These are phyloP conservation scores for Pachyrhizus erosus DNA, from an alignment of 306 rosid genomes.

Conservation along the genomic window DNA sequence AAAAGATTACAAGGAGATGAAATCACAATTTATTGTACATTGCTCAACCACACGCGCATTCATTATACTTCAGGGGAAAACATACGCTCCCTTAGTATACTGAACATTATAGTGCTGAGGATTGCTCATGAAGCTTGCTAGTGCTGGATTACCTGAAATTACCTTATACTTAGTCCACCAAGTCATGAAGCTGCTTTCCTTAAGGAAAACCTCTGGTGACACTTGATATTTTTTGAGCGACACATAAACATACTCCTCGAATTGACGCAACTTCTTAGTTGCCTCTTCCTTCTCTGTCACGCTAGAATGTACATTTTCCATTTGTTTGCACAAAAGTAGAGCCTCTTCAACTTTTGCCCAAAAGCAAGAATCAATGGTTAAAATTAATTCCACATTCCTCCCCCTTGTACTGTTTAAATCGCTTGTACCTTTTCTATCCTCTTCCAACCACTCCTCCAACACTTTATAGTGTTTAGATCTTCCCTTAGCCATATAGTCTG, in stretches of 20 bases:
- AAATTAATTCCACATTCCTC: conserved; percentile 42
- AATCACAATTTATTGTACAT: neutral
- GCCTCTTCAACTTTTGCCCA: conserved; percentile 86
- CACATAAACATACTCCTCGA: conserved; percentile 57
- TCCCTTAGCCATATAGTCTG: conserved; percentile 16
- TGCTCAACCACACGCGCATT: neutral
- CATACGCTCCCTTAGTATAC: conserved; percentile 45
- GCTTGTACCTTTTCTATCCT: neutral
- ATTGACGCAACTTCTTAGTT: conserved; percentile 30
- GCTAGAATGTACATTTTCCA: neutral
- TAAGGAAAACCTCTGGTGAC: conserved; percentile 73
- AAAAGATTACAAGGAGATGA: neutral
- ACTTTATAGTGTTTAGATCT: conserved; percentile 52
- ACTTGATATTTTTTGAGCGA: conserved; percentile 50
- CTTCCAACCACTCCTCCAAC: conserved; percentile 55
- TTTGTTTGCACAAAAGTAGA: conserved; percentile 29
- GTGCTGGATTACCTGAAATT: neutral
- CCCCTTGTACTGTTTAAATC: neutral
- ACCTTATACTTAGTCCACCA: conserved; percentile 70
- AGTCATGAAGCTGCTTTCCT: conserved; percentile 59
- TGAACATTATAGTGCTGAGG: neutral
- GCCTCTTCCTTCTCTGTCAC: conserved; percentile 18
- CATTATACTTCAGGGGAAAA: conserved; percentile 32
- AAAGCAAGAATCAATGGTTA: conserved; percentile 77
- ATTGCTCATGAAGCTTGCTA: conserved; percentile 50